Base-by-base conservation (phyloP, 2,329 filamentous ascomycete genomes). In the Lasiodiplodia gonubiensis region DNA sequence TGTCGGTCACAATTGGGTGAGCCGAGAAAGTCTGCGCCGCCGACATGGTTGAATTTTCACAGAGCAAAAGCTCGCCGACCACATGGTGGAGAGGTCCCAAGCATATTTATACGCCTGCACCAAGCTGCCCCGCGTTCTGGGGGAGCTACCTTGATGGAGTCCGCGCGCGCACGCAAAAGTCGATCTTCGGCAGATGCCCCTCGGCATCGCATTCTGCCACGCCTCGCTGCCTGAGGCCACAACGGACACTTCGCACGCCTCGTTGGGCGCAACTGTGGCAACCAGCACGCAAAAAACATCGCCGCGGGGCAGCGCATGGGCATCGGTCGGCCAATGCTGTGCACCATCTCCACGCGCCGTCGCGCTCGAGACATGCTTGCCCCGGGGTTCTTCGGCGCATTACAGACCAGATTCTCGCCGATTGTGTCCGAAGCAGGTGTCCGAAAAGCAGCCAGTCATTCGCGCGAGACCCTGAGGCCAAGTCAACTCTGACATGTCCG, bases 71-170 rank as follows among this genome's bases (percentile, higher is more conserved):
- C n/a, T 53, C 54, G 46, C 55, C 53, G 55, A 52, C 30, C 48
- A 27, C 46, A 25, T 12, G 8, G 12, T 55, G 35, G 42, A 55
- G 65, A 67, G 30, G 53, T n/a, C 46, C 11, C 14, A 14, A 18
- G 33, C 14, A 37, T 23, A 46, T 67, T 53, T 67, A 67, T 61
- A 67, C 25, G 55, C 33, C 55, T 48, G 46, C 65, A 23, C 46
- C 23, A 53, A 27, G 48, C 54, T 63, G 53, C 66, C 66, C 66
- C 57, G 66, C 66, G 66, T 54, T 55, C 48, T 64, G 66, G 66
- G 66, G 66, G n/a, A 67, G 39, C 49, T 55, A 67, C 66, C 66
- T 55, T 64, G 66, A 64, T 67, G 66, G 66, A 64, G 59, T 23
- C 42, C 51, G 39, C 64, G 23, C 65, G 48, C 65, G 57, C 55